Base-by-base conservation (phyloP, 306 rosid genomes). In the Carpinus fangiana region DNA sequence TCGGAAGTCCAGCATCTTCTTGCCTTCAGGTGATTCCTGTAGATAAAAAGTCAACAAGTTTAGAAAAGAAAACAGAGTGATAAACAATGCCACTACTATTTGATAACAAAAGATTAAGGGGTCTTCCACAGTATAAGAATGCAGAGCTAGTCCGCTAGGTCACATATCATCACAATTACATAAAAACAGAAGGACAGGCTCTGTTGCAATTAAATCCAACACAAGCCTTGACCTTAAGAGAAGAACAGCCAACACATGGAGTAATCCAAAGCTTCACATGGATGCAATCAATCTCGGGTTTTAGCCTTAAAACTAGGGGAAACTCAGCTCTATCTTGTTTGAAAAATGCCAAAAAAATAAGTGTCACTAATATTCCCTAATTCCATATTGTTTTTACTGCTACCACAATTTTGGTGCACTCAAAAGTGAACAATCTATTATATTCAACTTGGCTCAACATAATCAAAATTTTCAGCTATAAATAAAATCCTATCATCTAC, bases 1-100 rank as follows among this genome's bases (percentile, higher is more conserved):
- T 60, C 89, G 81, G 76, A 88, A 83, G 71, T 81, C 86, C 69
- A 85, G 23, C 79, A 88, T 85, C 76, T 83, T 88, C 85, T 76
- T 85, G 43, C 91, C 91, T 85, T 88, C 89, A 18, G 89, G 91
- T 74, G 91, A 85, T 83, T 88, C 91, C 91, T 88, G 57, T 75
- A 20, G 57, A 72, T 43, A 3, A 78, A 67, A 60, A 78, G 66
- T 48, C 7, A 28, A 47, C 10, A 66, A 12, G 12, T 46, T 18
- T 34, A 61, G 23, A 64, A 50, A 64, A 50, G 50, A 65, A 65
- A 26, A 41, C 54, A 62, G 3, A 72, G 75, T 47, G 56, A 55
- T 12, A 43, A 71, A 17, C 57, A 65, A 26, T 12, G 4, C 12
- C 13, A 72, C n/a, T 54, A 38, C 46, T 61, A 53, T 34, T 65